Evolutionary conservation across 768 basidiomycete species (phyloP).

Genomic region (Tylopilus rubrobrunneus): DNA sequence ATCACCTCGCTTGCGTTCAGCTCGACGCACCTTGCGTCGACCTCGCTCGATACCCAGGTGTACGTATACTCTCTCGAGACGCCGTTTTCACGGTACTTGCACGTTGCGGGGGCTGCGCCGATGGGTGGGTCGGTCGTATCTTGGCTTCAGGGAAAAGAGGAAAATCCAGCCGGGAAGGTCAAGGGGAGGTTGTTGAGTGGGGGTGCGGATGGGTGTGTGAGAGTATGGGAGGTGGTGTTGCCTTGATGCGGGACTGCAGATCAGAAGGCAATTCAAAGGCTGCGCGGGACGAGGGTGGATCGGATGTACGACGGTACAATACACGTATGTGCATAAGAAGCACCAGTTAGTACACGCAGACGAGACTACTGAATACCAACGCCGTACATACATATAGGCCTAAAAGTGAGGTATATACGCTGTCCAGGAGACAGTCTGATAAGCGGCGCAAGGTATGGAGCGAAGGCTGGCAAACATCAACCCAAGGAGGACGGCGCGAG

Average conservation of each 20-base stretch:
- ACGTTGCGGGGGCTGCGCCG: constrained; percentile 81
- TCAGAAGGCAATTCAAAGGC: background rate
- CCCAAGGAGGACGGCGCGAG: background rate
- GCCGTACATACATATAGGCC: no score
- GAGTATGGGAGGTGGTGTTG: constrained; percentile 58
- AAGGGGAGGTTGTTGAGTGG: constrained; percentile 60
- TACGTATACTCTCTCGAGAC: constrained; percentile 80
- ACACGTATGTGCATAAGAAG: no score
- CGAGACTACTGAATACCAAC: no score
- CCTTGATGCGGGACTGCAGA: constrained; percentile 15
- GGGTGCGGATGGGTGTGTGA: constrained; percentile 80
- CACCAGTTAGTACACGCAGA: no score
- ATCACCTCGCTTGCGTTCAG: constrained; percentile 58
- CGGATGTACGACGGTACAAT: background rate
- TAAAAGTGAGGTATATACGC: no score
- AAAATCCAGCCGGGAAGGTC: constrained; percentile 15
- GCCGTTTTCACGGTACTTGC: constrained; percentile 62
- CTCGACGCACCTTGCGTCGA: constrained; percentile 70
- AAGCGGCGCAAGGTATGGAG: background rate
- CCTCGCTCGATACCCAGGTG: constrained; percentile 89
- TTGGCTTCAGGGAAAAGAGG: constrained; percentile 46
- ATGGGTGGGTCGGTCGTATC: constrained; percentile 80
- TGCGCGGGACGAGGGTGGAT: background rate
- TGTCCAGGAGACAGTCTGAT: background rate
- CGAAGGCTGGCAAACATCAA: constrained; percentile 5